Percentiles rank a stretch among this genome's conserved stretches.
These are phyloP conservation scores for Candida ficus DNA, from an alignment of 805 yeast species.

Conservation along the genomic window DNA sequence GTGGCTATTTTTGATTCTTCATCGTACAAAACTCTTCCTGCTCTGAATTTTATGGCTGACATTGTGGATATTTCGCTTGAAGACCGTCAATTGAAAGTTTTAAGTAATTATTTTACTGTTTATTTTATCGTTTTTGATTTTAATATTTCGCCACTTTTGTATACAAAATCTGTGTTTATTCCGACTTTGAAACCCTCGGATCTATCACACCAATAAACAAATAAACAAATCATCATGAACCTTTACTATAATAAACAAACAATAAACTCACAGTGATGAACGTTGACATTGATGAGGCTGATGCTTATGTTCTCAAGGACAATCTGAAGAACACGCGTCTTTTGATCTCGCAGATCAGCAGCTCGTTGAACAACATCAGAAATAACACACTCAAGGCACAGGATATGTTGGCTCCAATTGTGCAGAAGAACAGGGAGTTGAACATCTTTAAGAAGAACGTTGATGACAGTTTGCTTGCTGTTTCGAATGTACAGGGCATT, in stretches of 20 bases:
- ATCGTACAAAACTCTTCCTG: slow-evolving; percentile 69
- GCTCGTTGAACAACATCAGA: slow-evolving; percentile 50
- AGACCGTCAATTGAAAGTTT: neutral
- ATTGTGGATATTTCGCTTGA: no score
- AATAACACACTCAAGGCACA: slow-evolving; percentile 51
- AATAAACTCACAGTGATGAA: no score
- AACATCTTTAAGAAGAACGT: slow-evolving; percentile 52
- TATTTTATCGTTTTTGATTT: neutral
- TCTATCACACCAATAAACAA: neutral
- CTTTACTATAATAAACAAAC: no score
- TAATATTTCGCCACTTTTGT: neutral
- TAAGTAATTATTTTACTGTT: neutral
- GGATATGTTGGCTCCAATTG: slow-evolving; percentile 64
- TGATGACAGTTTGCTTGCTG: slow-evolving; percentile 45
- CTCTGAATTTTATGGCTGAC: slow-evolving; percentile 49
- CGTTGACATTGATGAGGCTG: slow-evolving; percentile 72
- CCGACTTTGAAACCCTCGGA: no score
- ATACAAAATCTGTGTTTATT: no score
- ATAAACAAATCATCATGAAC: neutral
- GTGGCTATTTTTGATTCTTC: slow-evolving; percentile 56
- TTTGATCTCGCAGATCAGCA: slow-evolving; percentile 49
- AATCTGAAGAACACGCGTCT: slow-evolving; percentile 55
- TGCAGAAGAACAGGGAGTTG: slow-evolving; percentile 53
- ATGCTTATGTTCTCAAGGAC: slow-evolving; percentile 75
- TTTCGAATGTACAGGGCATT: slow-evolving; percentile 45